Percentiles rank a stretch among this genome's conserved stretches.
Evolutionary conservation across 129 eudicot genomes (phyloP).

Genomic region (Glebionis coronaria): DNA sequence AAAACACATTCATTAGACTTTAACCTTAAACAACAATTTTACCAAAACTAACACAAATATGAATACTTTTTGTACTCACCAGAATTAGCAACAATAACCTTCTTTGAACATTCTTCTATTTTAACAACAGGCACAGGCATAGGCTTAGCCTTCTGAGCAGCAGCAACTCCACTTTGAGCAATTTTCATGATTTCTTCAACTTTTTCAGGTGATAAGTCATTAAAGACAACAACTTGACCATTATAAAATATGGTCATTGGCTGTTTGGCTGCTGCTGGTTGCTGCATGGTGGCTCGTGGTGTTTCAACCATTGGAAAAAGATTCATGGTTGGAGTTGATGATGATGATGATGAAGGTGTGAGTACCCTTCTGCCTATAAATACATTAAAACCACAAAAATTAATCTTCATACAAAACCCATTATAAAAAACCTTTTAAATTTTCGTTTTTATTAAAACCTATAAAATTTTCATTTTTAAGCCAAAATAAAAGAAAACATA

Average conservation of each 20-base stretch:
- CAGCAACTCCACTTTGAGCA: slow-evolving; percentile 48
- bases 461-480: too few relatives aligned
- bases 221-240: slow-evolving; percentile 77
- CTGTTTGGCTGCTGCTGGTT: slow-evolving; percentile 27
- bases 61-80: slow-evolving; percentile 25
- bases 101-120: slow-evolving; percentile 41
- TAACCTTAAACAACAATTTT: not conserved
- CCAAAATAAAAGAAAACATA: too few relatives aligned
- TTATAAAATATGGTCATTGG: slow-evolving; percentile 82
- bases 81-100: slow-evolving; percentile 12
- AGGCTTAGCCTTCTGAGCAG: slow-evolving; percentile 19
- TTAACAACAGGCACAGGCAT: slow-evolving; percentile 17
- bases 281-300: slow-evolving; percentile 18
- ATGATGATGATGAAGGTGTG: not conserved
- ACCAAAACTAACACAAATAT: not conserved
- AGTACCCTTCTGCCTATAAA: slow-evolving; percentile 25
- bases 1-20: not conserved
- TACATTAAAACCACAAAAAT: not conserved
- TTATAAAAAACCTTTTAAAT: not conserved
- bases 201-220: slow-evolving; percentile 75
- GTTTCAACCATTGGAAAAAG: slow-evolving; percentile 31
- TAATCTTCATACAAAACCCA: not conserved
- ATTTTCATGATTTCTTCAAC: slow-evolving; percentile 67
- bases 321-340: slow-evolving; percentile 56
- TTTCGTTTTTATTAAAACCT: too few relatives aligned